phyloP scores from a whole-genome alignment of 306 rosid species.

The Cajanus cajan region DNA sequence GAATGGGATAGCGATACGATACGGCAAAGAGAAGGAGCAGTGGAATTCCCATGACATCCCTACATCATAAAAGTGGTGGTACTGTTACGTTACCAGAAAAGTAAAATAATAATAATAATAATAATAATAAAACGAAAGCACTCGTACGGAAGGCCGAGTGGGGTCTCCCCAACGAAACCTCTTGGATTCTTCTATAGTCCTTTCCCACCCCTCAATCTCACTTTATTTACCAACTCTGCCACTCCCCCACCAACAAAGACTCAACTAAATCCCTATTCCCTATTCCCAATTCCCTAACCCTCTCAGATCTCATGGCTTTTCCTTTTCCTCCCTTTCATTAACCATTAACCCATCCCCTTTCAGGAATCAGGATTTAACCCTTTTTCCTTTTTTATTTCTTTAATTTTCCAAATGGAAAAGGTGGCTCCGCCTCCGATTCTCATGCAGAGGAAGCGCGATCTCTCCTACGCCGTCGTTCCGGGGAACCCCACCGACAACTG shows the following conservation, averaged over 20 bases:
- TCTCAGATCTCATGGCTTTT: too few relatives aligned
- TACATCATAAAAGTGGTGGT: neutral
- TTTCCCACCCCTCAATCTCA: neutral
- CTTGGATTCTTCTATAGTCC: slow-evolving; percentile 34
- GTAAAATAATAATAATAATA: neutral
- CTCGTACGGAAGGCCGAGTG: slow-evolving; percentile 26
- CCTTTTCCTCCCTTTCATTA: too few relatives aligned
- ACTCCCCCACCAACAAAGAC: neutral
- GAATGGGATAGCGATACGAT: neutral
- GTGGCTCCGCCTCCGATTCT: slow-evolving; percentile 54
- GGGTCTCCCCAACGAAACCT: neutral
- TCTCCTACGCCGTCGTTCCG: slow-evolving; percentile 47
- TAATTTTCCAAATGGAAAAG: slow-evolving; percentile 55
- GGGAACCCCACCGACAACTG: slow-evolving; percentile 42
- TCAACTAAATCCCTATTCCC: neutral
- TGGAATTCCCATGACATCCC: slow-evolving; percentile 25
- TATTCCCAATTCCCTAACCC: too few relatives aligned
- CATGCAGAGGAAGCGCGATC: slow-evolving; percentile 61
- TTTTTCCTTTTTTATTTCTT: neutral
- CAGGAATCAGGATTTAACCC: neutral
- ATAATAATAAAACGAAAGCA: neutral
- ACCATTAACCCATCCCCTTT: too few relatives aligned
- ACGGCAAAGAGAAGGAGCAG: neutral
- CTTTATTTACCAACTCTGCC: slow-evolving; percentile 12
- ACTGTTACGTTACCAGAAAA: slow-evolving; percentile 19